Evolutionary conservation across 1,284 basidiomycete genomes (phyloP).

Genomic region (Tilletiopsis washingtonensis): DNA sequence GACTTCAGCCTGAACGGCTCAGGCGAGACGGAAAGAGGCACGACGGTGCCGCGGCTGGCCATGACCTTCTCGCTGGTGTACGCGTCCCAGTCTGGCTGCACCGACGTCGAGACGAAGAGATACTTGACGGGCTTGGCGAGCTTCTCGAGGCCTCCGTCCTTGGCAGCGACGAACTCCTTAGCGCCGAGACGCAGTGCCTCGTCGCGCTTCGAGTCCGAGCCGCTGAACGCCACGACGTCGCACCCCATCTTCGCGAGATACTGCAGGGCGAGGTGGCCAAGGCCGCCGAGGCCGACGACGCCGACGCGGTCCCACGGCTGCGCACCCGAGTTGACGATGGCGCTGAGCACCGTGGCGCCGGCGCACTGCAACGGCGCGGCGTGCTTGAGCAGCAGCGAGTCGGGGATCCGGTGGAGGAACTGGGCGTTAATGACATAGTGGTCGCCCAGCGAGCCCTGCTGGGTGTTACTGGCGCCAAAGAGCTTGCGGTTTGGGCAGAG

Average conservation of each 20-base stretch:
- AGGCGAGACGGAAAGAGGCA: conserved; percentile 33
- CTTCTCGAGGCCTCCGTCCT: conserved; percentile 32
- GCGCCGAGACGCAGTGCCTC: conserved; percentile 33
- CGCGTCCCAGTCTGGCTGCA: conserved; percentile 37
- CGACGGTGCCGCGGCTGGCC: conserved; percentile 25
- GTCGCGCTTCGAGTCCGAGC: conserved; percentile 28
- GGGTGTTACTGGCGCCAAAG: conserved; percentile 29
- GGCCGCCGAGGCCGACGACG: conserved; percentile 25
- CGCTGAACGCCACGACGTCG: conserved; percentile 29
- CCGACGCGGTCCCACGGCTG: conserved; percentile 18
- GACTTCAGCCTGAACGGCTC: conserved; percentile 14
- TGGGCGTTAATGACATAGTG: conserved; percentile 32
- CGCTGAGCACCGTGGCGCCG: conserved; percentile 29
- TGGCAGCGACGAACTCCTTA: conserved; percentile 33
- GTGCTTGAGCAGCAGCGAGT: conserved; percentile 25
- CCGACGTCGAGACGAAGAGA: conserved; percentile 33
- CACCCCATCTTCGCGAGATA: conserved; percentile 30
- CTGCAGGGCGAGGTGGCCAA: conserved; percentile 22
- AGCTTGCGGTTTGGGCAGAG: conserved; percentile 30
- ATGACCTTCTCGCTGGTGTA: conserved; percentile 26
- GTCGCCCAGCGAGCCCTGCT: conserved; percentile 40
- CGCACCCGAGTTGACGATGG: conserved; percentile 20
- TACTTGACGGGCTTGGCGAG: conserved; percentile 33
- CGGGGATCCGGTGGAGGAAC: conserved; percentile 39
- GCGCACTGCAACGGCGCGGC: conserved; percentile 36